Evolutionary conservation across 306 rosid genomes (phyloP).

Genomic region (Trichosanthes truncata): DNA sequence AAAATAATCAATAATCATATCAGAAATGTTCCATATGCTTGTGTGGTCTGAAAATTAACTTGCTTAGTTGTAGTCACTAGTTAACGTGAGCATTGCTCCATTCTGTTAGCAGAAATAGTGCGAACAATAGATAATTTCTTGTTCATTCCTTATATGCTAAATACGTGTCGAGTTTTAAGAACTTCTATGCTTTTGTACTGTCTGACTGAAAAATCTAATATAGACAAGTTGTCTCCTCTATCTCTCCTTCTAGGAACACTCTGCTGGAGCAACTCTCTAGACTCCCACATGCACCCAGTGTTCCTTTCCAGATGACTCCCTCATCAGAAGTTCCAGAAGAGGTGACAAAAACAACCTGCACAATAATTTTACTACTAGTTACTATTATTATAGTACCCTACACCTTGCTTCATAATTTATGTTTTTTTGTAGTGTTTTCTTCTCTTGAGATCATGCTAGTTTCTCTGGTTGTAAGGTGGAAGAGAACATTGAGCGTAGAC

Average conservation of each 20-base stretch:
- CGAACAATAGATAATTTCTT: neutral
- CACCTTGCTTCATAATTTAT: neutral
- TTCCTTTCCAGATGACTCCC: constrained; percentile 65
- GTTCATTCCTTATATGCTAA: neutral
- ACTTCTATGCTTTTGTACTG: neutral
- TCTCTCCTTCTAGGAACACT: constrained; percentile 26
- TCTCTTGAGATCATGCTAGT: constrained; percentile 15
- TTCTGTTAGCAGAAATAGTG: neutral
- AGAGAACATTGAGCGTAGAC: constrained; percentile 63
- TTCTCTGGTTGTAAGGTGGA: constrained; percentile 40
- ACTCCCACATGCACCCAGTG: constrained; percentile 75
- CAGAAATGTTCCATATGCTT: neutral
- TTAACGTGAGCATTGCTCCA: neutral
- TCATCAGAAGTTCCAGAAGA: constrained; percentile 55
- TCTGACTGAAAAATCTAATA: neutral
- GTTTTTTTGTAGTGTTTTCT: constrained; percentile 2
- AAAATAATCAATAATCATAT: neutral
- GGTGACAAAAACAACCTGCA: constrained; percentile 25
- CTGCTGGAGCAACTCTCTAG: constrained; percentile 67
- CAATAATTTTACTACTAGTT: neutral
- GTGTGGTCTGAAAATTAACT: neutral
- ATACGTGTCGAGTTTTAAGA: neutral
- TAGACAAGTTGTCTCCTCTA: neutral
- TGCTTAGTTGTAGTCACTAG: neutral
- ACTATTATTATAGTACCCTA: neutral